Evolutionary conservation across 768 basidiomycete genomes (phyloP).

Genomic region (Auricularia heimuer): DNA sequence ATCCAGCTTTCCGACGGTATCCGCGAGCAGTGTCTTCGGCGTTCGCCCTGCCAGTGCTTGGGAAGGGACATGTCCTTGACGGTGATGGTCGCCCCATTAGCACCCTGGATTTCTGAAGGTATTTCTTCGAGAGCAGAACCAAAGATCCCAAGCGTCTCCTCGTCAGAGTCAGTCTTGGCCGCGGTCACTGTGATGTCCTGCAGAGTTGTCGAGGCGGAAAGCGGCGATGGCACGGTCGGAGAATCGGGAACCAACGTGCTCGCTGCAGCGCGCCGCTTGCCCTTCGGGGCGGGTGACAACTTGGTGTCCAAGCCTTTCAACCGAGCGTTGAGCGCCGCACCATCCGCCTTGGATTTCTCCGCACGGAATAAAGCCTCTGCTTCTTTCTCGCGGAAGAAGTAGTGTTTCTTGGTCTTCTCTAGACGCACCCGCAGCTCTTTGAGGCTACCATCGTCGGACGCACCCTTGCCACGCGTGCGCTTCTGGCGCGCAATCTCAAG

Average conservation of each 20-base stretch:
- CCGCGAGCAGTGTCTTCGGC: constrained; percentile 63
- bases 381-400: constrained; percentile 62
- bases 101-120: constrained; percentile 36
- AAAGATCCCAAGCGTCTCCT: constrained; percentile 48
- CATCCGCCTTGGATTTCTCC: constrained; percentile 43
- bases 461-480: constrained; percentile 9
- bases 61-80: constrained; percentile 66
- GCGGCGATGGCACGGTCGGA: not conserved
- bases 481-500: constrained; percentile 28
- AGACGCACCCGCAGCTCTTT: constrained; percentile 38
- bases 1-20: constrained; percentile 58
- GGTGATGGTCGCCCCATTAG: constrained; percentile 11
- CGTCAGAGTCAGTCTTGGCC: constrained; percentile 44
- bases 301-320: constrained; percentile 12
- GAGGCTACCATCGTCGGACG: constrained; percentile 21
- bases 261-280: not conserved
- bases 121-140: constrained; percentile 64
- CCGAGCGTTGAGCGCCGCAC: constrained; percentile 16
- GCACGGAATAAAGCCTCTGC: constrained; percentile 48
- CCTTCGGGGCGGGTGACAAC: not conserved
- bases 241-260: constrained; percentile 4
- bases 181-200: constrained; percentile 20
- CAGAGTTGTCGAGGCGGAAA: not conserved
- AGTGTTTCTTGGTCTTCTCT: constrained; percentile 40
- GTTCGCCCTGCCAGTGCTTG: constrained; percentile 76